These are phyloP conservation scores for Cyclanthera cordifolia DNA, from an alignment of 306 rosid genomes.

Conservation along the genomic window DNA sequence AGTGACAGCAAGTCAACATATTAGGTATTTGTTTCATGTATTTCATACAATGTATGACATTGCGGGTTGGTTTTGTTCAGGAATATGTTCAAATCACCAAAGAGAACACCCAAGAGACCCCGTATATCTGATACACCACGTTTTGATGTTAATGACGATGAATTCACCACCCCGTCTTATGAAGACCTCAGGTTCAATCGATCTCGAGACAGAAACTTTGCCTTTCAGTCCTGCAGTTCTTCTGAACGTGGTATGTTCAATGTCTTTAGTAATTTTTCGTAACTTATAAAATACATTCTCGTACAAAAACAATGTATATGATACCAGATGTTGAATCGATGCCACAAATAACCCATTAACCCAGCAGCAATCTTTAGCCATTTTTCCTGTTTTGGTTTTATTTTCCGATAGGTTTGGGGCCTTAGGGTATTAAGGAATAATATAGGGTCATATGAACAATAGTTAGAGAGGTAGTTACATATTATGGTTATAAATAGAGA, in stretches of 20 bases:
- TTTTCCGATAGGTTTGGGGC: no score
- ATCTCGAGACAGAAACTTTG: slow-evolving; percentile 27
- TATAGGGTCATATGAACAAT: no score
- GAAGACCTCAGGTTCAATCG: slow-evolving; percentile 22
- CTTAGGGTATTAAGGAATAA: no score
- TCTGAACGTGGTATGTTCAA: slow-evolving; percentile 40
- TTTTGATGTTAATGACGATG: slow-evolving; percentile 38
- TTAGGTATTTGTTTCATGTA: background rate
- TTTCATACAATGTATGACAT: background rate
- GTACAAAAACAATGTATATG: background rate
- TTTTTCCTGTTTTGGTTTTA: background rate
- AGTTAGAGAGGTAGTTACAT: no score
- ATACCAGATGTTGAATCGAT: background rate
- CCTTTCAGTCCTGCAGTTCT: slow-evolving; percentile 30
- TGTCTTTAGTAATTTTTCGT: background rate
- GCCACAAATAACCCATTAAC: background rate
- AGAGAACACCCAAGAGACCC: slow-evolving; percentile 37
- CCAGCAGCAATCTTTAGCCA: background rate
- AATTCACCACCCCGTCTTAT: slow-evolving; percentile 16
- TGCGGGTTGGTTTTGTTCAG: slow-evolving; percentile 30
- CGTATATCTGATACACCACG: slow-evolving; percentile 36
- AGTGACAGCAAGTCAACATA: background rate
- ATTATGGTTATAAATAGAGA: no score
- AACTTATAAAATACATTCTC: background rate
- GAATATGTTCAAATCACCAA: slow-evolving; percentile 43